A percentile compares a stretch with the other conserved stretches of the same genome.
Conservation (phyloP, 108 stramenopile species). For the Pseudonitzschia delicatissima region DNA sequence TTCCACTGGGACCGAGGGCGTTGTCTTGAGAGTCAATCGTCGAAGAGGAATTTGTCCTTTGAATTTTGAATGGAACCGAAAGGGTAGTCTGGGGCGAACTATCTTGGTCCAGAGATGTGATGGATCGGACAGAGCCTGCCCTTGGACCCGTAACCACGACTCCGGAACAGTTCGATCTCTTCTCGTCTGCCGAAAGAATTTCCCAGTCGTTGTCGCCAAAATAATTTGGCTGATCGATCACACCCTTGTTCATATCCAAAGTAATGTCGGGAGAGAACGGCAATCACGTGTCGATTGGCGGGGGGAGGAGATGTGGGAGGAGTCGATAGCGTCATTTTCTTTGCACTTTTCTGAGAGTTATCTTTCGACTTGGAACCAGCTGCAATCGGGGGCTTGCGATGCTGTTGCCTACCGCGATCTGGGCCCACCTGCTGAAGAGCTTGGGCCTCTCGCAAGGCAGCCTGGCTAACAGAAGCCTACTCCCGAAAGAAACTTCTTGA, state of each 20-base stretch:
- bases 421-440: not conserved
- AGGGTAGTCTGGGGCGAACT: slow-evolving; percentile 26
- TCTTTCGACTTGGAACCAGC: not conserved
- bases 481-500: slow-evolving; percentile 8
- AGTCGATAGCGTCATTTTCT: not conserved
- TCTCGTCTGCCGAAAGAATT: slow-evolving; percentile 28
- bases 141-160: slow-evolving; percentile 20
- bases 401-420: not conserved
- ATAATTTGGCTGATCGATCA: slow-evolving; percentile 11
- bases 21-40: slow-evolving; percentile 45
- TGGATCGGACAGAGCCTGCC: slow-evolving; percentile 37
- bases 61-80: slow-evolving; percentile 40
- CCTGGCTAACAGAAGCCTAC: slow-evolving; percentile 14
- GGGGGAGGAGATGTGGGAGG: not conserved
- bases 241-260: slow-evolving; percentile 12
- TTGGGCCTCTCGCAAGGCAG: slow-evolving; percentile 3
- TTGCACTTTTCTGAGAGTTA: slow-evolving; percentile 8
- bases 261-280: slow-evolving; percentile 1
- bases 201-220: slow-evolving; percentile 36
- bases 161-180: slow-evolving; percentile 22
- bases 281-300: not conserved
- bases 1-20: slow-evolving; percentile 45
- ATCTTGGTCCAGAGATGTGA: slow-evolving; percentile 36
- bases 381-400: not conserved
- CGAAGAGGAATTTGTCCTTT: slow-evolving; percentile 42